These are phyloP conservation scores for Exobasidium rhododendri DNA, from an alignment of 1,284 basidiomycete genomes.

Conservation along the genomic window DNA sequence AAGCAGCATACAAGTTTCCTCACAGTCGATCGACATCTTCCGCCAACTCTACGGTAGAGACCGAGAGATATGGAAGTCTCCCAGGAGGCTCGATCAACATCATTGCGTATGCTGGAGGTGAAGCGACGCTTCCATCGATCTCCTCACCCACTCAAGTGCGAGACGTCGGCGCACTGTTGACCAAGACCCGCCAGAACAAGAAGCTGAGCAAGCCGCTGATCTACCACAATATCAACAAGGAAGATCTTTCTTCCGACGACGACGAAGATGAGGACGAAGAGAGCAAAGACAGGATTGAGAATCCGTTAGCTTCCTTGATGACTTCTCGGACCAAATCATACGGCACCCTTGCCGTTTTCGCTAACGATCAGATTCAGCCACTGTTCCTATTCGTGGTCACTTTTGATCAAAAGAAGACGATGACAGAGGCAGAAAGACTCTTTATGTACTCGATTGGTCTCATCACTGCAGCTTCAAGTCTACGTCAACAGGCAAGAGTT, in stretches of 20 bases:
- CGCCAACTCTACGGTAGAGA: not conserved
- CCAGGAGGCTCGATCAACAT: not conserved
- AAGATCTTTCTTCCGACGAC: not conserved
- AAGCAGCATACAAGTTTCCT: not conserved
- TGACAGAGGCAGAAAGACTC: conserved; percentile 29
- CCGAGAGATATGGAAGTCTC: not conserved
- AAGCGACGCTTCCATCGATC: not conserved
- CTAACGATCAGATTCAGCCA: conserved; percentile 24
- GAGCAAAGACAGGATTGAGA: not conserved
- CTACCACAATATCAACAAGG: not conserved
- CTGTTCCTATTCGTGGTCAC: conserved; percentile 31
- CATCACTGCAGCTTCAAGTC: conserved; percentile 23
- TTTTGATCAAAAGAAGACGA: conserved; percentile 18
- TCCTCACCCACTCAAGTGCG: not conserved
- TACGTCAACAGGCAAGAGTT: conserved; percentile 30
- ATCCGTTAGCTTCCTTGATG: not conserved
- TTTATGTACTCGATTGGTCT: conserved; percentile 26
- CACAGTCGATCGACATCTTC: not conserved
- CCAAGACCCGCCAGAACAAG: not conserved
- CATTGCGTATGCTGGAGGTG: not conserved
- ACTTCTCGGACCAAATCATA: conserved; percentile 15
- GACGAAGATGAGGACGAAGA: not conserved
- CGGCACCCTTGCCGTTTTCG: conserved; percentile 25
- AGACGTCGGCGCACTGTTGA: not conserved
- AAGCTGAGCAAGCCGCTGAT: not conserved